These are phyloP conservation scores for Ascoidea asiatica DNA, from an alignment of 805 yeast species.

Conservation along the genomic window DNA sequence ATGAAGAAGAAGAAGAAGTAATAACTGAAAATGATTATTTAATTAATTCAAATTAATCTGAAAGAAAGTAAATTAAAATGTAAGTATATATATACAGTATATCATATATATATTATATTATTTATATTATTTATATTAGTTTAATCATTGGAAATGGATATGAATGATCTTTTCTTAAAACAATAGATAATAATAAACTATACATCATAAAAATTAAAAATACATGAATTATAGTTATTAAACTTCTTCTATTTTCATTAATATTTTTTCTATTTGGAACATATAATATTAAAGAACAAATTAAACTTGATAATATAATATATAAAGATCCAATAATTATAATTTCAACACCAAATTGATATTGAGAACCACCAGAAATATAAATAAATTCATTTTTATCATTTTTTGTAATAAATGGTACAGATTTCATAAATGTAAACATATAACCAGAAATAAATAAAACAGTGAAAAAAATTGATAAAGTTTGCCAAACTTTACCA, in stretches of 20 bases:
- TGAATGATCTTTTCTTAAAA: not conserved
- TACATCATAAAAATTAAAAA: too few species aligned
- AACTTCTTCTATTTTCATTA: not conserved
- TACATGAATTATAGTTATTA: not conserved
- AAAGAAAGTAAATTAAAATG: too few species aligned
- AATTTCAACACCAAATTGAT: conserved; percentile 63
- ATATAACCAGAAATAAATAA: conserved; percentile 48
- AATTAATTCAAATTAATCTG: too few species aligned
- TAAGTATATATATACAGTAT: too few species aligned
- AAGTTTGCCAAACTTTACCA: conserved; percentile 16
- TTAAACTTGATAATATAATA: conserved; percentile 25
- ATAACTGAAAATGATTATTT: too few species aligned
- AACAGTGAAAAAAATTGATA: conserved; percentile 27
- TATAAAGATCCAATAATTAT: conserved; percentile 39
- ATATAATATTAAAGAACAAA: conserved; percentile 26
- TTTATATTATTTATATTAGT: too few species aligned
- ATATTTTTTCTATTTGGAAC: conserved; percentile 16
- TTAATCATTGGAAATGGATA: too few species aligned
- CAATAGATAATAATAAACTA: not conserved
- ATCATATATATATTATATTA: too few species aligned
- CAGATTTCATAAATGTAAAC: conserved; percentile 44
- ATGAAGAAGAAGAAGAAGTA: too few species aligned
- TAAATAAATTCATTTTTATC: conserved; percentile 37
- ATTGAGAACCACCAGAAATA: conserved; percentile 50
- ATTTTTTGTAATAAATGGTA: conserved; percentile 47